Conservation (phyloP, 345 rosid species). For the Jatropha curcas region DNA sequence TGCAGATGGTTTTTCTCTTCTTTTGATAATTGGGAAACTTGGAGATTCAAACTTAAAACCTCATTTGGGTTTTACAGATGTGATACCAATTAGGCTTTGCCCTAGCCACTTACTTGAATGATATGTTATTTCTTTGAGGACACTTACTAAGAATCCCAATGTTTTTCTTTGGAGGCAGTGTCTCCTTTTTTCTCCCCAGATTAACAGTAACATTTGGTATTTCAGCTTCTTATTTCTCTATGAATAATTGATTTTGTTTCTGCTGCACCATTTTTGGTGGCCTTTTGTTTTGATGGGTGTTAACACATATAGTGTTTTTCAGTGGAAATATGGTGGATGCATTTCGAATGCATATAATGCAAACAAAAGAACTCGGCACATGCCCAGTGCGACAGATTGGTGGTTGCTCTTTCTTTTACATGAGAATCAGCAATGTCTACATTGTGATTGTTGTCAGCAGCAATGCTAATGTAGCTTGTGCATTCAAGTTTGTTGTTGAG, state of each 20-base stretch:
- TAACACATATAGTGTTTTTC: slow-evolving; percentile 1
- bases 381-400: slow-evolving; percentile 99
- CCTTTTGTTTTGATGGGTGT: slow-evolving; percentile 8
- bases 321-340: slow-evolving; percentile 99
- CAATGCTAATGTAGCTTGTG: slow-evolving; percentile 99
- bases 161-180: not conserved
- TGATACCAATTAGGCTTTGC: not conserved
- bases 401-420: slow-evolving; percentile 92
- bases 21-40: not conserved
- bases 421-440: slow-evolving; percentile 98
- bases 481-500: slow-evolving; percentile 98
- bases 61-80: not conserved
- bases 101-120: not conserved
- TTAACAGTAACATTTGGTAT: not conserved
- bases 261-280: not conserved
- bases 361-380: slow-evolving; percentile 93
- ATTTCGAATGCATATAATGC: slow-evolving; percentile 98
- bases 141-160: not conserved
- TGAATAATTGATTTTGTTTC: not conserved
- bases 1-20: not conserved
- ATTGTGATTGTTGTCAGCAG: slow-evolving; percentile 97
- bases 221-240: not conserved
- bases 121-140: not conserved
- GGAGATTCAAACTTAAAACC: not conserved
- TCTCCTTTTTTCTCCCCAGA: not conserved